These are phyloP conservation scores for Cutaneotrichosporon dermatis DNA, from an alignment of 1,284 basidiomycete species.

Conservation along the genomic window DNA sequence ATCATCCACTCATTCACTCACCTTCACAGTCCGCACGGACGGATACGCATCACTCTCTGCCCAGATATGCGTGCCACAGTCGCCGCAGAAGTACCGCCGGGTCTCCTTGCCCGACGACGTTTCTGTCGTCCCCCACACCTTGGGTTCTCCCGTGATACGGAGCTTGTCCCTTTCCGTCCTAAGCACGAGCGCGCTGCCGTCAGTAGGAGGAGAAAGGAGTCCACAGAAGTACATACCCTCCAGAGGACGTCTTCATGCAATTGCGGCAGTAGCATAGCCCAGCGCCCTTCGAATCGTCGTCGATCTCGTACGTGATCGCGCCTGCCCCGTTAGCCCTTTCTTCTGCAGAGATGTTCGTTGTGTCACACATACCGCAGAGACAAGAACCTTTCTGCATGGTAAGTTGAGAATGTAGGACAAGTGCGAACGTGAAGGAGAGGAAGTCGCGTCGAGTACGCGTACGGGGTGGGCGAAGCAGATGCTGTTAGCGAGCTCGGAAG, in stretches of 20 bases:
- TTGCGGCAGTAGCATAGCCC: slow-evolving; percentile 11
- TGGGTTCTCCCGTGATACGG: slow-evolving; percentile 7
- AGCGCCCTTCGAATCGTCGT: slow-evolving; percentile 4
- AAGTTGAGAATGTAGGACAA: neutral
- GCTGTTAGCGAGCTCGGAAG: too few species aligned
- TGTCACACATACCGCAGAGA: neutral
- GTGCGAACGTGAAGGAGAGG: too few species aligned
- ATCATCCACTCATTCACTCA: neutral
- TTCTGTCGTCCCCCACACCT: neutral
- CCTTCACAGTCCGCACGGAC: slow-evolving; percentile 7
- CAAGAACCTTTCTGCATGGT: neutral
- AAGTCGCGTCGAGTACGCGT: too few species aligned
- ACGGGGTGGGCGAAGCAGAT: too few species aligned
- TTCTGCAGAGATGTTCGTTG: too few species aligned
- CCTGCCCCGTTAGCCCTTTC: neutral
- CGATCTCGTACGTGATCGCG: slow-evolving; percentile 7
- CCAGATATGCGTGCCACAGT: slow-evolving; percentile 14
- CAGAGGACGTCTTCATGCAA: slow-evolving; percentile 9
- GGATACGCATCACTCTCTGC: slow-evolving; percentile 4
- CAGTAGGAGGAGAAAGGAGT: neutral
- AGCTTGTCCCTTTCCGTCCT: neutral
- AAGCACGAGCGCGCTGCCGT: slow-evolving; percentile 10
- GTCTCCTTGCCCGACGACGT: slow-evolving; percentile 9
- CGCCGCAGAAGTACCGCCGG: slow-evolving; percentile 12
- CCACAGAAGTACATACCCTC: neutral